Evolutionary conservation across 371 early-diverging fungal species (phyloP), one percentile per base, ranked within the genome.

Genomic region (Rhizopus stolonifer): DNA sequence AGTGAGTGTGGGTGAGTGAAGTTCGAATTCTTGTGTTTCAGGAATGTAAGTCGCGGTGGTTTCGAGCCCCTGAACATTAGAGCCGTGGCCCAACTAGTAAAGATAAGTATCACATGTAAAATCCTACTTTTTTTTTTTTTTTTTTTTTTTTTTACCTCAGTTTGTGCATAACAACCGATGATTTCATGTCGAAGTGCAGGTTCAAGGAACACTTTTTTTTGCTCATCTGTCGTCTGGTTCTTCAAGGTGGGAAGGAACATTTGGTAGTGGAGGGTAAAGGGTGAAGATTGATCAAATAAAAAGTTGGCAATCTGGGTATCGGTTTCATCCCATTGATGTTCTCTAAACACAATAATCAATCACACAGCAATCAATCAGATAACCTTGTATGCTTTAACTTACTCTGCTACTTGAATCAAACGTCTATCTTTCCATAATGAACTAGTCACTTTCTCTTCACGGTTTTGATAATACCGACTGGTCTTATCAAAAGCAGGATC

Each of bases 101-200:
- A 23, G 25, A 19, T 48, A 46, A 17, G 24, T 19, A 19, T 19
- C 24, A 50, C 15, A 50, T 40, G 15, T 22, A 21, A 11, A 17
- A n/a, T n/a, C n/a, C n/a, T n/a, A n/a, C n/a, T n/a, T 15, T 11
- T 42, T 33, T 14, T 13, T 26, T 23, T 34, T 10, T 8, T 6
- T 18, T 24, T n/a, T 53, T 22, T 57, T 65, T 49, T 1, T 19
- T 47, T 49, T 61, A 74, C 74, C 58, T 91, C 91, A 2, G 91
- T 92, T 65, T 90, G 89, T 23, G 91, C 90, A 61, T 90, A 91
- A 61, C 91, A 91, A 21, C 93, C 93, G 56, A 92, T 86, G 60
- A 91, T 87, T 48, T 86, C 77, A 64, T 83, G 88, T 38, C 79
- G 73, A 42, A 83, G 69, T 15, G 92, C 92, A 15, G 82, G 84